phyloP scores from a whole-genome alignment of 148 eudicot genomes.

The Hydrangea macrophylla region DNA sequence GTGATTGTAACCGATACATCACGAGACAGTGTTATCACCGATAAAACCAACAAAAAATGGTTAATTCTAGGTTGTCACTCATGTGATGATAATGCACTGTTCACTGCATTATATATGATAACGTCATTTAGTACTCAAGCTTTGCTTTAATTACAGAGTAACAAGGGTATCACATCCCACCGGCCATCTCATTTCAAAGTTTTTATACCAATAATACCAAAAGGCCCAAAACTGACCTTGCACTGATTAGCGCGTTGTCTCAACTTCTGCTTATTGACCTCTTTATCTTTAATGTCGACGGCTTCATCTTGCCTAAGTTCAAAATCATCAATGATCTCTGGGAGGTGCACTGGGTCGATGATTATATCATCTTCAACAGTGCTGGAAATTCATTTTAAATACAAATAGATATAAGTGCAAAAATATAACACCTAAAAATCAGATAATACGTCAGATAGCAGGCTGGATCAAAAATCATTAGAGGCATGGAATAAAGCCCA shows the following conservation, averaged over 20 bases:
- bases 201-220: neutral
- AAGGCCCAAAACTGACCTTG: slow-evolving; percentile 66
- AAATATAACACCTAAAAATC: neutral
- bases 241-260: slow-evolving; percentile 65
- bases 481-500: too few species aligned
- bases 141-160: too few species aligned
- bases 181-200: neutral
- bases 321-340: slow-evolving; percentile 89
- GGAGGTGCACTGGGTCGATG: slow-evolving; percentile 79
- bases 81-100: too few species aligned
- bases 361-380: slow-evolving; percentile 89
- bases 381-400: slow-evolving; percentile 40
- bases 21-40: neutral
- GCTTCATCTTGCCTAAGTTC: slow-evolving; percentile 90
- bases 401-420: neutral
- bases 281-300: slow-evolving; percentile 87
- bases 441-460: neutral
- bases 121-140: too few species aligned
- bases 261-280: slow-evolving; percentile 72
- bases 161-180: too few species aligned
- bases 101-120: too few species aligned
- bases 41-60: too few species aligned
- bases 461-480: too few species aligned
- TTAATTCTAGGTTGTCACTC: too few species aligned
- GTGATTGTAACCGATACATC: neutral